phyloP scores from a whole-genome alignment of 2,329 filamentous ascomycete species.

The Scytalidium sp. region DNA sequence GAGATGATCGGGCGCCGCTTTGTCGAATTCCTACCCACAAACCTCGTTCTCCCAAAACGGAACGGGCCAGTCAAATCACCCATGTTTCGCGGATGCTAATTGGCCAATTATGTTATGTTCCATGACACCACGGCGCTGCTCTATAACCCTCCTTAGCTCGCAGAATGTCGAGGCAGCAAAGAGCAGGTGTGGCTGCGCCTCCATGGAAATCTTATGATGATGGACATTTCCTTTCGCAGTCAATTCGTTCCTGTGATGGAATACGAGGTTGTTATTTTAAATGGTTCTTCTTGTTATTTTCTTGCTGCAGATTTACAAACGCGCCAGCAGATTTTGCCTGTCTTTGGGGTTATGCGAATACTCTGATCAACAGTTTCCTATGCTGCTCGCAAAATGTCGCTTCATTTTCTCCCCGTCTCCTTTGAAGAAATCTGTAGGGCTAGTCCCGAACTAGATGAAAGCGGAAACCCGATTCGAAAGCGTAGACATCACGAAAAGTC shows the following conservation, averaged over 20 bases:
- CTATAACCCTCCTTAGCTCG: background rate
- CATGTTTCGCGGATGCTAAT: background rate
- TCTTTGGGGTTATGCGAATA: too few relatives aligned
- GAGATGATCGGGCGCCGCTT: background rate
- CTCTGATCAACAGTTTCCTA: background rate
- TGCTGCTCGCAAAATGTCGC: background rate
- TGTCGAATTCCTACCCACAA: background rate
- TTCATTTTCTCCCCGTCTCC: background rate
- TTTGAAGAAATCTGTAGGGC: background rate
- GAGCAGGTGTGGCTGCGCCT: background rate
- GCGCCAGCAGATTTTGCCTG: too few relatives aligned
- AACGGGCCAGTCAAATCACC: background rate
- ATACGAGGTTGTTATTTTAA: background rate
- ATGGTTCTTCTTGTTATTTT: too few relatives aligned
- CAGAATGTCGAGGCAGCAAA: background rate
- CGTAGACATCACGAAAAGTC: constrained; percentile 21
- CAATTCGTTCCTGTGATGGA: background rate
- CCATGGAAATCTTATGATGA: background rate
- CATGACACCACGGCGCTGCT: background rate
- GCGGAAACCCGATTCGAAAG: background rate
- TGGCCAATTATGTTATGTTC: background rate
- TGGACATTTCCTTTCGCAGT: background rate
- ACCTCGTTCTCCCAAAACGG: background rate
- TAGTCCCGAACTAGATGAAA: background rate
- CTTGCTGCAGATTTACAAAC: too few relatives aligned